A percentile compares a stretch with the other conserved stretches of the same genome.
Conservation (phyloP, 768 basidiomycete genomes). For the Clitopilus hobsonii region DNA sequence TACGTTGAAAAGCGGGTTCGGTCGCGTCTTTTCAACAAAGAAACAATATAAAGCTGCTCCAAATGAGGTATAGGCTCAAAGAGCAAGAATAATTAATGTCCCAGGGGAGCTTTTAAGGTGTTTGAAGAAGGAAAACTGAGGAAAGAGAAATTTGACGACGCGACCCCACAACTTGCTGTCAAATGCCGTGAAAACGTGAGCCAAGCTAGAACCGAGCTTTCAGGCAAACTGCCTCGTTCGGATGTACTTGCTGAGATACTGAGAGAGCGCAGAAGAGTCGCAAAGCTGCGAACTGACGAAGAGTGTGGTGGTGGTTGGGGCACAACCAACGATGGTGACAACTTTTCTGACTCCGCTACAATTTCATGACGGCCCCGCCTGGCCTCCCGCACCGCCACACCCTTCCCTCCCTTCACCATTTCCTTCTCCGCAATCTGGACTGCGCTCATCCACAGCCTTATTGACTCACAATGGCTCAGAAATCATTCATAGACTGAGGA, state of each 20-base stretch:
- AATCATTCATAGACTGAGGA: background rate
- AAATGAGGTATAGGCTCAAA: slow-evolving; percentile 23
- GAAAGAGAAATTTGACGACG: slow-evolving; percentile 22
- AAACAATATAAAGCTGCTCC: slow-evolving; percentile 21
- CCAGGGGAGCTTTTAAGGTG: slow-evolving; percentile 20
- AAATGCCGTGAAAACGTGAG: slow-evolving; percentile 21
- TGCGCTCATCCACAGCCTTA: background rate
- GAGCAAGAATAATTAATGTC: slow-evolving; percentile 14
- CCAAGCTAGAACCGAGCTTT: slow-evolving; percentile 16
- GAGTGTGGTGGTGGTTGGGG: slow-evolving; percentile 38
- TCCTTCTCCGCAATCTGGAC: background rate
- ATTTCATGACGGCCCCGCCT: slow-evolving; percentile 29
- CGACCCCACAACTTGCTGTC: slow-evolving; percentile 17
- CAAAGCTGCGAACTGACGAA: slow-evolving; percentile 21
- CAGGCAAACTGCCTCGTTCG: slow-evolving; percentile 13
- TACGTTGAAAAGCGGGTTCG: slow-evolving; percentile 10
- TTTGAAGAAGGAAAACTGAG: slow-evolving; percentile 25
- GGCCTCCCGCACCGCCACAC: background rate
- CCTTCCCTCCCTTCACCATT: background rate
- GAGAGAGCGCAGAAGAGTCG: slow-evolving; percentile 20
- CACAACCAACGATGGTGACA: slow-evolving; percentile 40
- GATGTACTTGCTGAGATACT: slow-evolving; percentile 16
- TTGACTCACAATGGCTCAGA: background rate
- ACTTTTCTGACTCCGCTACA: slow-evolving; percentile 41
- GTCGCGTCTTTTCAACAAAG: slow-evolving; percentile 8